Base-by-base conservation (phyloP, 2,329 filamentous ascomycete genomes). In the Botrytis porri region DNA sequence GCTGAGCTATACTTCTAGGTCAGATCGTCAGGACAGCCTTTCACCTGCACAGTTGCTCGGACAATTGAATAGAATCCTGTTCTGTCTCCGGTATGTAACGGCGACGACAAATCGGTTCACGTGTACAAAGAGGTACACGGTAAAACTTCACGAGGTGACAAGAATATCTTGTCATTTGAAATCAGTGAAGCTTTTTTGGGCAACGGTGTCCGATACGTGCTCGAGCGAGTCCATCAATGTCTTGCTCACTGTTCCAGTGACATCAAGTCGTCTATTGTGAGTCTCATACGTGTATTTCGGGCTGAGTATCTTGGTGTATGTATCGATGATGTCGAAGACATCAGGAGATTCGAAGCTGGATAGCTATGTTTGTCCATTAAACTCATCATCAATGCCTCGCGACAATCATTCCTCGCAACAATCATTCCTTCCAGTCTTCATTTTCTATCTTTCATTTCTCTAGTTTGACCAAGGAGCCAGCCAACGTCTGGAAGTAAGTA, bases 341-440 rank as follows among this genome's bases (percentile, higher is more conserved):
- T 4, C 6, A n/a, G 25, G 25, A 41, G 35, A 1, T 39, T 62
- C 25, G 63, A 51, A n/a, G 12, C 51, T 8, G n/a, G 14, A 29
- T 25, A 10, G 12, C 25, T 35, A 32, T 35, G 9, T n/a, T 10
- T 37, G 2, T 10, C 32, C 22, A 8, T 37, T 12, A 51, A 37
- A 14, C 63, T 48, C 63, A 37, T 32, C 16, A n/a, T 25, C 6
- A 20, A 18, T 16, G 3, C 2, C 1, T 18, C 16, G n/a, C 25
- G 7, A 3, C 8, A 29, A n/a, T n/a, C n/a, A n/a, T n/a, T n/a
- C 14, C 1, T 12, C 8, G 32, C 29, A 18, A 1, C 4, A n/a
- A n/a, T 22, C 43, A 37, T 12, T n/a, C 25, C 12, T 20, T 12
- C 32, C 22, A n/a, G 6, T 39, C n/a, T 39, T 63, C 39, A 29